Conservation (phyloP, 495 filamentous ascomycete genomes). For the Friedmanniomyces simplex region DNA sequence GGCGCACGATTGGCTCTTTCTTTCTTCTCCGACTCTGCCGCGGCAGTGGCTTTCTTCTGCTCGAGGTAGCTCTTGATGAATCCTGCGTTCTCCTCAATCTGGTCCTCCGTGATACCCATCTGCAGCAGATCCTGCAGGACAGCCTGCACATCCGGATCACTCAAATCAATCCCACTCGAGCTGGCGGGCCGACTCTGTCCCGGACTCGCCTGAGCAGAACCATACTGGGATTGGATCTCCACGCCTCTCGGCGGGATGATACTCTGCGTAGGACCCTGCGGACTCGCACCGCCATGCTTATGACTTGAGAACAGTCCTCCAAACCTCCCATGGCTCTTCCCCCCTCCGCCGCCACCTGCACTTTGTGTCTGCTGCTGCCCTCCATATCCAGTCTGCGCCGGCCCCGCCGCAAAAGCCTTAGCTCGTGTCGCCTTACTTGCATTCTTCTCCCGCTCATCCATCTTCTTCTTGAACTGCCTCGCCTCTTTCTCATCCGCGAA, state of each 20-base stretch:
- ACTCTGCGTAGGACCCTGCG: slow-evolving; percentile 40
- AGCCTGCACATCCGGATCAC: slow-evolving; percentile 75
- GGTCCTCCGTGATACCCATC: slow-evolving; percentile 88
- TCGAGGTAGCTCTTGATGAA: slow-evolving; percentile 90
- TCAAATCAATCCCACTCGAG: slow-evolving; percentile 58
- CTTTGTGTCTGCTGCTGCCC: background rate
- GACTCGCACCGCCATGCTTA: slow-evolving; percentile 49
- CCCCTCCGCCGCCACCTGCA: slow-evolving; percentile 9
- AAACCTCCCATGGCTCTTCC: slow-evolving; percentile 43
- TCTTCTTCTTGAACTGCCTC: slow-evolving; percentile 85
- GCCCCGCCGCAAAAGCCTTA: slow-evolving; percentile 54
- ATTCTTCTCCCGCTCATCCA: slow-evolving; percentile 87
- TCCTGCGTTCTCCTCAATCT: slow-evolving; percentile 83
- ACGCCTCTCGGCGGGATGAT: slow-evolving; percentile 36
- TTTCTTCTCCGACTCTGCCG: slow-evolving; percentile 25
- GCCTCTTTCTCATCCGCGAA: slow-evolving; percentile 97
- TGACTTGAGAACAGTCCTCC: slow-evolving; percentile 57
- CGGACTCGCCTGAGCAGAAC: slow-evolving; percentile 11
- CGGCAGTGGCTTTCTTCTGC: slow-evolving; percentile 56
- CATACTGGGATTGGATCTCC: slow-evolving; percentile 18
- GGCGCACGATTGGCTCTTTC: slow-evolving; percentile 40
- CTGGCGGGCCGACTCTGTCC: slow-evolving; percentile 33
- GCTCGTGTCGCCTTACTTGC: slow-evolving; percentile 73
- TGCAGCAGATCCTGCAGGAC: slow-evolving; percentile 68
- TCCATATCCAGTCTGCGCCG: slow-evolving; percentile 3